These are phyloP conservation scores for Didymellaceae sp. DNA, from an alignment of 2,329 filamentous ascomycete genomes.

Conservation along the genomic window DNA sequence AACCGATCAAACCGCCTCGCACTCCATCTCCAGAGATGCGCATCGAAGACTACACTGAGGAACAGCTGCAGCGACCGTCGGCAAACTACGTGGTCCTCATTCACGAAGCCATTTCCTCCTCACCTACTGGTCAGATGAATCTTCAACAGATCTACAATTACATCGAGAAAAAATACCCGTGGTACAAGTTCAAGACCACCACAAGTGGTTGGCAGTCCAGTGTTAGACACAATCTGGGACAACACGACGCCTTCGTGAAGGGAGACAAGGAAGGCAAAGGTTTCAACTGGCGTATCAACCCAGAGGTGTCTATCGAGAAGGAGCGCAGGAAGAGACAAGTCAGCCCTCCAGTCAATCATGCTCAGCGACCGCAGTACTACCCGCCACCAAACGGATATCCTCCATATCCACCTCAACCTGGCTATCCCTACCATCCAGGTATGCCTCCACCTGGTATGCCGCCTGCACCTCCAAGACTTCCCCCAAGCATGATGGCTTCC, in stretches of 20 bases:
- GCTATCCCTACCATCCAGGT: constrained; percentile 38
- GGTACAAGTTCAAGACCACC: constrained; percentile 65
- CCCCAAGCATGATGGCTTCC: constrained; percentile 33
- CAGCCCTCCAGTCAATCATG: constrained; percentile 50
- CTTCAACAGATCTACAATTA: constrained; percentile 71
- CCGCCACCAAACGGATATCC: constrained; percentile 40
- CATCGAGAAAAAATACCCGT: constrained; percentile 68
- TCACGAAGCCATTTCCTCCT: constrained; percentile 66
- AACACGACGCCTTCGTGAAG: constrained; percentile 66
- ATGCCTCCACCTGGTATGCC: constrained; percentile 42
- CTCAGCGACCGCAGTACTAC: constrained; percentile 42
- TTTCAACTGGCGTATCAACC: constrained; percentile 67
- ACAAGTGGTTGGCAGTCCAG: constrained; percentile 72
- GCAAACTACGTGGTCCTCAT: constrained; percentile 70
- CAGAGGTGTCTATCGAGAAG: constrained; percentile 65
- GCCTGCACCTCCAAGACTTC: constrained; percentile 37
- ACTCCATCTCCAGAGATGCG: constrained; percentile 69
- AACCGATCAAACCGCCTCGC: constrained; percentile 56
- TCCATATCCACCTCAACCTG: constrained; percentile 35
- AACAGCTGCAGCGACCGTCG: constrained; percentile 73
- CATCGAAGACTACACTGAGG: constrained; percentile 71
- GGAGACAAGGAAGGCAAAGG: constrained; percentile 68
- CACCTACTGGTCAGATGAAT: constrained; percentile 63
- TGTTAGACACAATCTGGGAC: constrained; percentile 68
- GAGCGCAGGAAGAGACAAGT: constrained; percentile 60